Percentiles rank a stretch among this genome's conserved stretches.
Evolutionary conservation across 1,284 basidiomycete genomes (phyloP).

Genomic region (Sporisorium iseilematis-ciliati): DNA sequence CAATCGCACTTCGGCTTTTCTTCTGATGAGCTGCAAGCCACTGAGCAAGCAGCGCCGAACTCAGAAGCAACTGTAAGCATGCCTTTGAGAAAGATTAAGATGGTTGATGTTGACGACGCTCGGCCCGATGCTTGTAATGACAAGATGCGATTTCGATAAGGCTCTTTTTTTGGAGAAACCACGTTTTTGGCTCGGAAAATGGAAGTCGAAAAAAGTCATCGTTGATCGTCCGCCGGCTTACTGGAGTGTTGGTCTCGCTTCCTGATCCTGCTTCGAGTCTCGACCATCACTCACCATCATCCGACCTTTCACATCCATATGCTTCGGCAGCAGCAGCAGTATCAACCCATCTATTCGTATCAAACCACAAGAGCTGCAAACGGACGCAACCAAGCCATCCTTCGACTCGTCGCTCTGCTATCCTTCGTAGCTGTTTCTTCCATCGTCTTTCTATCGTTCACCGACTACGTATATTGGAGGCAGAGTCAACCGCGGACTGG

Average conservation of each 20-base stretch:
- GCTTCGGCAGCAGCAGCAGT: slow-evolving; percentile 18
- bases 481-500: slow-evolving; percentile 12
- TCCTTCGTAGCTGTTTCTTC: slow-evolving; percentile 34
- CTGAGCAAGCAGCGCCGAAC: neutral
- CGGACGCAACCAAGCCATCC: slow-evolving; percentile 24
- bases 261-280: neutral
- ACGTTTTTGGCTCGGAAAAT: slow-evolving; percentile 4
- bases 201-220: neutral
- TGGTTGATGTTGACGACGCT: neutral
- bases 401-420: slow-evolving; percentile 34
- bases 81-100: neutral
- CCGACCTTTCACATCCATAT: slow-evolving; percentile 13
- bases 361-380: slow-evolving; percentile 26
- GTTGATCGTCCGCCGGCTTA: neutral
- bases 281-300: neutral
- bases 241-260: slow-evolving; percentile 8
- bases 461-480: slow-evolving; percentile 30
- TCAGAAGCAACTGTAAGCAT: neutral
- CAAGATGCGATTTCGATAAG: neutral
- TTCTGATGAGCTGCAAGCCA: neutral
- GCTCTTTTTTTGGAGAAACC: neutral
- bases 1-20: neutral
- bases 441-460: slow-evolving; percentile 33
- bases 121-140: neutral
- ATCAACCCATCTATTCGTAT: slow-evolving; percentile 38